Base-by-base conservation (phyloP, 768 basidiomycete species). In the Leucosporidium yakuticum region DNA sequence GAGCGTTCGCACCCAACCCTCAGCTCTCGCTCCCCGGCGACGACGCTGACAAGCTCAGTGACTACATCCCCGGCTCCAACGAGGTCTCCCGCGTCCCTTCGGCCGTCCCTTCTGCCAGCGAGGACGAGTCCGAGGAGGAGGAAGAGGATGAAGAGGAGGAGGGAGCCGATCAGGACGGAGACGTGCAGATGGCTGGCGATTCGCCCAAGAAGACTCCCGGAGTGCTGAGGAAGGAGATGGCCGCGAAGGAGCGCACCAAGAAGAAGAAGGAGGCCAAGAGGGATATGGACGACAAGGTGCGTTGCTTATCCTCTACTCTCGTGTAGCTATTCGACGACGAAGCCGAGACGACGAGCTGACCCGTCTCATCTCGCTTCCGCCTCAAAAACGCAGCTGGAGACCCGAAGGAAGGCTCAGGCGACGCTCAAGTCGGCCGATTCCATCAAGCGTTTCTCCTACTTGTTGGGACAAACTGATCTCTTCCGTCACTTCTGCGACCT, bases 401-500 rank as follows among this genome's bases (percentile, higher is more conserved):
- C 58, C 17, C 48, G 63, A 21, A 62, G 65, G 20, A n/a, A 53
- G 36, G 63, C 54, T 31, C 67, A 72, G 58, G 61, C 67, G 0
- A 39, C 65, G 4, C 71, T 69, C 65, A 72, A 97, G 91, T 84
- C 93, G 50, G 81, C 90, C 25, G 94, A 97, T 76, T 91, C 93
- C 15, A 90, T 97, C 69, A 98, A 98, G 78, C 88, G 93, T 23
- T 98, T 97, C 77, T 90, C 90, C 3, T 98, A 97, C 79, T 85
- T 98, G n/a, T 84, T 99, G 2, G 96, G 96, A 12, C 94, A 99
- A 78, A 98, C 95, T 0, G 96, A 98, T 73, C 83, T 98, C 25
- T 99, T 99, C 83, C 91, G 92, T 74, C 95, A 98, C 79, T 98
- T 98, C 77, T 90, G 97, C 11, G 92, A 97, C 77, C 88, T 97